phyloP scores from a whole-genome alignment of 2,329 filamentous ascomycete genomes.

The Talaromyces islandicus region DNA sequence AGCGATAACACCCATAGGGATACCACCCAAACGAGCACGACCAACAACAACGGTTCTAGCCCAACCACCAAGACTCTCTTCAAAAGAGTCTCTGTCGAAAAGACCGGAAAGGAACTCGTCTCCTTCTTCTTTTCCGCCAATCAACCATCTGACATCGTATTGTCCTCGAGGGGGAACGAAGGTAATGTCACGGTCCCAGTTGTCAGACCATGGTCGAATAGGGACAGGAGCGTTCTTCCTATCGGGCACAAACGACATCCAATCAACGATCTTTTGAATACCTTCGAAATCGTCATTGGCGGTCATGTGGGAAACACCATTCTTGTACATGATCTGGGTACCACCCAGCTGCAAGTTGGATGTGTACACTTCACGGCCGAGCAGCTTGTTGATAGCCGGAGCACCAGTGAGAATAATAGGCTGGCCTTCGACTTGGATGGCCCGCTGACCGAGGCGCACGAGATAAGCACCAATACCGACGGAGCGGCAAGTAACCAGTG shows the following conservation, averaged over 20 bases:
- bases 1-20: conserved; percentile 95
- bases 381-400: conserved; percentile 93
- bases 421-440: conserved; percentile 97
- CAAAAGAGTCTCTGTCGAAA: conserved; percentile 94
- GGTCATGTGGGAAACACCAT: conserved; percentile 98
- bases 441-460: conserved; percentile 94
- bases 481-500: conserved; percentile 93
- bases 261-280: conserved; percentile 95
- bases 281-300: conserved; percentile 96
- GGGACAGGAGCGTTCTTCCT: conserved; percentile 89
- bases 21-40: conserved; percentile 91
- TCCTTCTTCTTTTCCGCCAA: conserved; percentile 77
- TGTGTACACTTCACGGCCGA: conserved; percentile 96
- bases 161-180: conserved; percentile 77
- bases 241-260: conserved; percentile 95
- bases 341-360: conserved; percentile 98
- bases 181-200: conserved; percentile 86
- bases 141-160: conserved; percentile 93
- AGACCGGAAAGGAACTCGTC: conserved; percentile 82
- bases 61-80: conserved; percentile 95
- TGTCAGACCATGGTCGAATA: conserved; percentile 77
- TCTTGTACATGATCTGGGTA: conserved; percentile 99
- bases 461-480: conserved; percentile 99
- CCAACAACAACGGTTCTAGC: conserved; percentile 94
- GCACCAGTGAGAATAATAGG: conserved; percentile 98